phyloP scores from a whole-genome alignment of 192 early-diverging fungal species.

The Kickxella alabastrina region DNA sequence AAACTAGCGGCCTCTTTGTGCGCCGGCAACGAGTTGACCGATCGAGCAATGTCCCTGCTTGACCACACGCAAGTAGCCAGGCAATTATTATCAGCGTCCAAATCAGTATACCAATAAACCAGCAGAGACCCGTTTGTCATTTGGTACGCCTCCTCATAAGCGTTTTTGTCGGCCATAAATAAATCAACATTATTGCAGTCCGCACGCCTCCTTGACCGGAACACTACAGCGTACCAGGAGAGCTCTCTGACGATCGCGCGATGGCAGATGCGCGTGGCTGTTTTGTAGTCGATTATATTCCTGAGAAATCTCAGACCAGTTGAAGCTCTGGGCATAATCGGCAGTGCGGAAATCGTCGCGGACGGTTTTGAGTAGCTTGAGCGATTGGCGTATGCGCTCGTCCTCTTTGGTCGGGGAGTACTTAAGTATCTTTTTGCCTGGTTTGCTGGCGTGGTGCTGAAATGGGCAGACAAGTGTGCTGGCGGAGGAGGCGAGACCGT shows the following conservation, averaged over 20 bases:
- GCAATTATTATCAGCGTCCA: conserved; percentile 40
- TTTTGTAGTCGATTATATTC: conserved; percentile 4
- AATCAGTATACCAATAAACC: conserved; percentile 40
- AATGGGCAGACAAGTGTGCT: conserved; percentile 5
- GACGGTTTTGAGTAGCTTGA: conserved; percentile 15
- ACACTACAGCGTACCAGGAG: conserved; percentile 44
- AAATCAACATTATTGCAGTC: conserved; percentile 41
- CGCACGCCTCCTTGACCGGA: conserved; percentile 28
- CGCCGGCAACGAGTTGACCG: conserved; percentile 30
- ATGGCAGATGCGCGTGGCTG: background rate
- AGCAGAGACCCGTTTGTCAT: conserved; percentile 30
- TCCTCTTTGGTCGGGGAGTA: conserved; percentile 33
- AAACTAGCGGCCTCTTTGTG: conserved; percentile 28
- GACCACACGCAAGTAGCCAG: conserved; percentile 48
- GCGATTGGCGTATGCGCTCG: conserved; percentile 34
- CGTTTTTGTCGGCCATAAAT: conserved; percentile 32
- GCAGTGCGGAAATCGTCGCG: conserved; percentile 20
- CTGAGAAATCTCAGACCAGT: conserved; percentile 26
- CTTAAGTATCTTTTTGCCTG: background rate
- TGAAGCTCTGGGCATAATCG: conserved; percentile 37
- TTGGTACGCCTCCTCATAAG: conserved; percentile 38
- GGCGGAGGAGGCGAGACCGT: background rate
- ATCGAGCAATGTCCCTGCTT: conserved; percentile 27
- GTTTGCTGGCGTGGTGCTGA: background rate
- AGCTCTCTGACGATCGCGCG: background rate